Evolutionary conservation across 192 early-diverging fungal species (phyloP).

Genomic region (Pilaira anomala): DNA sequence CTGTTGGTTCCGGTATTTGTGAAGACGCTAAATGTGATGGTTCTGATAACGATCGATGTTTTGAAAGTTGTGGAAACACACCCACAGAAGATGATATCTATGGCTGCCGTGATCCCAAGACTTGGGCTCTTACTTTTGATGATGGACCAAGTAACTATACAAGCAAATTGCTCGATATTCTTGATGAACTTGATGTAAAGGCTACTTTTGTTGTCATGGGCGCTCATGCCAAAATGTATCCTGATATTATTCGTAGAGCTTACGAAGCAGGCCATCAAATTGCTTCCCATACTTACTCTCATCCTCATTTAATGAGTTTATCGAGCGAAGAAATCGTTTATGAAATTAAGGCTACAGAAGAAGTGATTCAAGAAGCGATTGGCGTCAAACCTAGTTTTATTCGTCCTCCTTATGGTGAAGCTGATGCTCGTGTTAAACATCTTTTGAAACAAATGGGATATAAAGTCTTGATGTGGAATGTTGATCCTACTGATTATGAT

Average conservation of each 20-base stretch:
- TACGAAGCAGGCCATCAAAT: slow-evolving; percentile 58
- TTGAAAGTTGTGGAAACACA: slow-evolving; percentile 30
- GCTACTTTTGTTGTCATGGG: slow-evolving; percentile 73
- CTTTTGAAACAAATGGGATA: slow-evolving; percentile 40
- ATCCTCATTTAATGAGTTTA: slow-evolving; percentile 46
- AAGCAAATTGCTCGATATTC: slow-evolving; percentile 44
- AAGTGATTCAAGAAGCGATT: slow-evolving; percentile 45
- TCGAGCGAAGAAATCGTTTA: slow-evolving; percentile 37
- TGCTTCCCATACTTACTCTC: slow-evolving; percentile 53
- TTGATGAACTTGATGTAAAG: slow-evolving; percentile 52
- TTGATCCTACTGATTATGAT: slow-evolving; percentile 36
- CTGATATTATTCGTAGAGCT: slow-evolving; percentile 45
- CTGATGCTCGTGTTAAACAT: slow-evolving; percentile 57
- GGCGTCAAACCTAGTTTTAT: slow-evolving; percentile 55
- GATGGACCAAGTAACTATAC: slow-evolving; percentile 57
- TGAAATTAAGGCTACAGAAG: slow-evolving; percentile 47
- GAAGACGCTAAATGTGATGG: slow-evolving; percentile 29
- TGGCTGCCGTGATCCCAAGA: slow-evolving; percentile 18
- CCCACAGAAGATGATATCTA: slow-evolving; percentile 21
- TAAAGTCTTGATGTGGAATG: slow-evolving; percentile 37
- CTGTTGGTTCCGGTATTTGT: slow-evolving; percentile 27
- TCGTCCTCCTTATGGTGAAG: slow-evolving; percentile 59
- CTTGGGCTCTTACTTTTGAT: slow-evolving; percentile 52
- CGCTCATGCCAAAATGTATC: slow-evolving; percentile 41
- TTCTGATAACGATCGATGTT: slow-evolving; percentile 31